Evolutionary conservation across 2,329 filamentous ascomycete genomes (phyloP).

Genomic region (Hortaea sp.): DNA sequence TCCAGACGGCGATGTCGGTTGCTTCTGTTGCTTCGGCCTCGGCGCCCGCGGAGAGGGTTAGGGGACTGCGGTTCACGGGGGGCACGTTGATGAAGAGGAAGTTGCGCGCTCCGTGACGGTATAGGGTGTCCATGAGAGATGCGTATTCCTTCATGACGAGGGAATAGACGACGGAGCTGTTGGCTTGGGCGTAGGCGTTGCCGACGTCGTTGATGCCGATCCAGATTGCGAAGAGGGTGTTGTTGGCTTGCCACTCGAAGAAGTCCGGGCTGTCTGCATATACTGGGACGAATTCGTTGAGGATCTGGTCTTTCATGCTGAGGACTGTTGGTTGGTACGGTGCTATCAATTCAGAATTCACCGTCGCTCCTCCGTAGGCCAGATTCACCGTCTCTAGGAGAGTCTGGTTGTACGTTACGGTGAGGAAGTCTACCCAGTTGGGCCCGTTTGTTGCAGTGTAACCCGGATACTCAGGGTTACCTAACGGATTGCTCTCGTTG

Average conservation of each 20-base stretch:
- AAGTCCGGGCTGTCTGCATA: constrained; percentile 18
- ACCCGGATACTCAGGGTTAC: constrained; percentile 48
- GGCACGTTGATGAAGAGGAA: constrained; percentile 41
- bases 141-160: constrained; percentile 30
- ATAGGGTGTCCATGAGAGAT: constrained; percentile 30
- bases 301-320: constrained; percentile 43
- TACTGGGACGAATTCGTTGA: constrained; percentile 31
- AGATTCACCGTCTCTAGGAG: constrained; percentile 42
- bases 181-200: constrained; percentile 36
- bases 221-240: constrained; percentile 28
- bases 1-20: constrained; percentile 39
- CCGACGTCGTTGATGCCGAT: constrained; percentile 50
- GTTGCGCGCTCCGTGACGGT: constrained; percentile 37
- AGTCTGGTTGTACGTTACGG: constrained; percentile 35
- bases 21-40: constrained; percentile 25
- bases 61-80: constrained; percentile 34
- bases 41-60: constrained; percentile 5
- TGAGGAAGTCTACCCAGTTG: constrained; percentile 47
- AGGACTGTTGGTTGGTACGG: constrained; percentile 42
- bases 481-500: constrained; percentile 45
- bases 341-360: constrained; percentile 38
- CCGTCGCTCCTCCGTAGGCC: constrained; percentile 38
- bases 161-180: constrained; percentile 23
- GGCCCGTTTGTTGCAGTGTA: constrained; percentile 32
- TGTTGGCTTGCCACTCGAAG: constrained; percentile 32